phyloP scores from a whole-genome alignment of 2,329 filamentous ascomycete genomes.

The Ampelomyces quisqualis region DNA sequence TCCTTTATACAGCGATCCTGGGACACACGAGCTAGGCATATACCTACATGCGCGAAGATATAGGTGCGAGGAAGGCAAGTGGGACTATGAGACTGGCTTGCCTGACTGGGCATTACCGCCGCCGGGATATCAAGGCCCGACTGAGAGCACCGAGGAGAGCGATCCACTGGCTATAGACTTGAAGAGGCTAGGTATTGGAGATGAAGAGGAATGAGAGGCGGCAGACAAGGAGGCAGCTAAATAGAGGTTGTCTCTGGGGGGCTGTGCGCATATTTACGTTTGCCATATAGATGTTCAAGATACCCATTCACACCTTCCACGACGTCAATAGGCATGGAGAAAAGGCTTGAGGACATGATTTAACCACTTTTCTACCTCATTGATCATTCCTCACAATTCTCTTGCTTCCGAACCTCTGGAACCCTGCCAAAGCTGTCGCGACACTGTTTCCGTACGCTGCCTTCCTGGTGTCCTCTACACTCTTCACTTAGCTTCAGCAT shows the following conservation, averaged over 20 bases:
- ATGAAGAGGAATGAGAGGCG: slow-evolving; percentile 13
- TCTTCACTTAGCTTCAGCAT: slow-evolving; percentile 29
- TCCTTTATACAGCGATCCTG: slow-evolving; percentile 89
- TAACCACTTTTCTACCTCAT: slow-evolving; percentile 2
- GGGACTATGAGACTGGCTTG: slow-evolving; percentile 83
- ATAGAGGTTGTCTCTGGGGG: background rate
- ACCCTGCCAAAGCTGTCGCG: too few species aligned
- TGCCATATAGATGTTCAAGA: background rate
- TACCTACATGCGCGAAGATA: slow-evolving; percentile 93
- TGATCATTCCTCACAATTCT: background rate
- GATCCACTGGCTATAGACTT: slow-evolving; percentile 50
- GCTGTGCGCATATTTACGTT: background rate
- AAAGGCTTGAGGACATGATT: too few species aligned
- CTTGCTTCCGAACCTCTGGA: too few species aligned
- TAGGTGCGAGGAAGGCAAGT: slow-evolving; percentile 76
- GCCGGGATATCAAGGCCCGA: slow-evolving; percentile 68
- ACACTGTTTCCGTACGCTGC: slow-evolving; percentile 32
- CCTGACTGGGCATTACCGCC: slow-evolving; percentile 88
- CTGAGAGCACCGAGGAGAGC: slow-evolving; percentile 57
- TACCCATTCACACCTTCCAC: too few species aligned
- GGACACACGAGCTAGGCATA: slow-evolving; percentile 83
- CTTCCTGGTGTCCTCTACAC: slow-evolving; percentile 29
- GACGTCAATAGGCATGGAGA: too few species aligned
- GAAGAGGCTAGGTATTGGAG: slow-evolving; percentile 43
- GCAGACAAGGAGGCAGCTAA: background rate